Evolutionary conservation across 495 filamentous ascomycete species (phyloP).

Genomic region (Penicillium crystallinum): DNA sequence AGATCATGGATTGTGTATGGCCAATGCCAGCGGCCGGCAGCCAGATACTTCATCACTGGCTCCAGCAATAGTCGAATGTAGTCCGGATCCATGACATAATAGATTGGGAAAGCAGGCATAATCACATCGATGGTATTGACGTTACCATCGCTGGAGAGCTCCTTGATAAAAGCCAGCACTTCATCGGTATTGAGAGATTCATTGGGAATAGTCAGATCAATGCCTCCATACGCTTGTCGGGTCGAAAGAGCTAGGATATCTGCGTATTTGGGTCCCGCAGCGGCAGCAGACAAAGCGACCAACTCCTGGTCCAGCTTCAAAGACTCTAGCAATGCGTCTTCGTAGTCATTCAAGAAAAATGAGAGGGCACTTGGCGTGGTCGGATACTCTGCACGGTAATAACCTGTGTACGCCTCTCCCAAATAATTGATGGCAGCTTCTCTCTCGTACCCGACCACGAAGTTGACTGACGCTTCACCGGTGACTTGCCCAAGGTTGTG

Average conservation of each 20-base stretch:
- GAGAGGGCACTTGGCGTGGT: slow-evolving; percentile 29
- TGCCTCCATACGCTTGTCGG: slow-evolving; percentile 46
- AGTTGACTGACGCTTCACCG: slow-evolving; percentile 31
- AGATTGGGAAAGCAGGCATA: slow-evolving; percentile 46
- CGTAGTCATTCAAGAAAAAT: slow-evolving; percentile 44
- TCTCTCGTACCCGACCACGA: slow-evolving; percentile 45
- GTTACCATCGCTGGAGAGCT: slow-evolving; percentile 49
- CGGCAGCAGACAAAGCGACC: slow-evolving; percentile 18
- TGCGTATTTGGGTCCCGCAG: slow-evolving; percentile 41
- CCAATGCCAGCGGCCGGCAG: slow-evolving; percentile 37
- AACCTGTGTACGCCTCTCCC: slow-evolving; percentile 39
- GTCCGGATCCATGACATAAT: slow-evolving; percentile 44
- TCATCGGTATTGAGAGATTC: slow-evolving; percentile 38
- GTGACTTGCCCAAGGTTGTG: slow-evolving; percentile 40
- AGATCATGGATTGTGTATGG: slow-evolving; percentile 45
- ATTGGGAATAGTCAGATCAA: slow-evolving; percentile 42
- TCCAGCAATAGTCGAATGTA: slow-evolving; percentile 47
- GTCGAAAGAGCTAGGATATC: slow-evolving; percentile 44
- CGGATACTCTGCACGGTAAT: slow-evolving; percentile 34
- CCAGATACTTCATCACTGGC: slow-evolving; percentile 46
- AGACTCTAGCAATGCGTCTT: slow-evolving; percentile 31
- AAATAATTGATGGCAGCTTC: slow-evolving; percentile 46
- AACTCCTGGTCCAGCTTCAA: slow-evolving; percentile 32
- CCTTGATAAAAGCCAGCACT: slow-evolving; percentile 48
- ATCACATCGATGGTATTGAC: slow-evolving; percentile 52